Conservation (phyloP, 352 stramenopile genomes). For the Ophiocytium majus region DNA sequence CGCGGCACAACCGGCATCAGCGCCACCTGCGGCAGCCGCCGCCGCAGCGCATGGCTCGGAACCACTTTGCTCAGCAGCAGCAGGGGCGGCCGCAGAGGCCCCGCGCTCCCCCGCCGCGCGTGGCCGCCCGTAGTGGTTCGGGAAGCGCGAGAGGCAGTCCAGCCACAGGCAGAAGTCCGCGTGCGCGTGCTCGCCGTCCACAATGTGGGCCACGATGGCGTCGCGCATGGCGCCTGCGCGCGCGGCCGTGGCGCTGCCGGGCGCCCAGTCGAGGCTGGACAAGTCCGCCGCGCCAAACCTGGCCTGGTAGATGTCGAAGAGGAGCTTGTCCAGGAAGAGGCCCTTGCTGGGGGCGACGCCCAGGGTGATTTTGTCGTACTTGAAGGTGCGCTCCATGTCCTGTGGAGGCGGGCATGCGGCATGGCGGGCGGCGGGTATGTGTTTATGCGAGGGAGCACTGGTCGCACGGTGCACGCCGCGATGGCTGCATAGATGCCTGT, state of each 20-base stretch:
- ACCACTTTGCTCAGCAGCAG: too few relatives aligned
- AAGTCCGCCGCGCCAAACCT: constrained; percentile 23
- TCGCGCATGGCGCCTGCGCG: neutral
- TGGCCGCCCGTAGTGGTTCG: constrained; percentile 26
- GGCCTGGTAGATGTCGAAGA: constrained; percentile 50
- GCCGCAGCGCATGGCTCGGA: too few relatives aligned
- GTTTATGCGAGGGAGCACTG: too few relatives aligned
- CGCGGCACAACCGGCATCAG: too few relatives aligned
- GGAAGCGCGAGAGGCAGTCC: constrained; percentile 26
- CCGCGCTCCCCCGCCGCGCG: too few relatives aligned
- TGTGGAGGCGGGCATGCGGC: neutral
- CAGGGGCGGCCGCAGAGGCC: too few relatives aligned
- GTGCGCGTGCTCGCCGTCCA: constrained; percentile 22
- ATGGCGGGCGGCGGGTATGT: too few relatives aligned
- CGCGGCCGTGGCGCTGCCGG: neutral
- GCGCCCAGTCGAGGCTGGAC: neutral
- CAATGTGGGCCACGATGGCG: neutral
- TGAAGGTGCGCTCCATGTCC: constrained; percentile 46
- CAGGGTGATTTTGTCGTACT: constrained; percentile 45
- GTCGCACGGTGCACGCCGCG: too few relatives aligned
- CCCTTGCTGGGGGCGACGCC: constrained; percentile 50
- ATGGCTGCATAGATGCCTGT: too few relatives aligned
- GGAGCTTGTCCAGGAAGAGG: constrained; percentile 51
- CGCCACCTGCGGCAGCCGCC: too few relatives aligned
- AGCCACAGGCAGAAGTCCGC: constrained; percentile 36